Percentiles rank a stretch among this genome's conserved stretches.
phyloP scores from a whole-genome alignment of 2,329 filamentous ascomycete genomes.

The Thermoascus crustaceus region DNA sequence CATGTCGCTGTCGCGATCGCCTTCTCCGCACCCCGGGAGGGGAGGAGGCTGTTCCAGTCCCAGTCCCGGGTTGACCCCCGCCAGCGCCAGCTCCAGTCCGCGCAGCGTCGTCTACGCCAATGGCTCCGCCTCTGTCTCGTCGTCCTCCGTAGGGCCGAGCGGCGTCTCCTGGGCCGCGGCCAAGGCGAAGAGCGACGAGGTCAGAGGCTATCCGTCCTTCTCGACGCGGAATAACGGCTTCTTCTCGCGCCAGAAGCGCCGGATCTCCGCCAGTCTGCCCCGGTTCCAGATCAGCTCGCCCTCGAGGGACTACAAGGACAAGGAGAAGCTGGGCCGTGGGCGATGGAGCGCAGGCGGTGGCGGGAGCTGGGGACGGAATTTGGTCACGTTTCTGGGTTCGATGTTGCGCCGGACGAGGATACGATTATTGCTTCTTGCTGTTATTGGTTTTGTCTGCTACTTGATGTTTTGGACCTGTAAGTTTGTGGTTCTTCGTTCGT shows the following conservation, averaged over 20 bases:
- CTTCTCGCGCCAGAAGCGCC: constrained; percentile 75
- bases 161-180: constrained; percentile 73
- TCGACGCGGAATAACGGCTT: constrained; percentile 76
- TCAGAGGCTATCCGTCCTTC: constrained; percentile 70
- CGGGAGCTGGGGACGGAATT: constrained; percentile 21
- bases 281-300: constrained; percentile 50
- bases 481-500: constrained; percentile 30
- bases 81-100: constrained; percentile 63
- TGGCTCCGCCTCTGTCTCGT: too few relatives aligned
- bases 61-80: constrained; percentile 68
- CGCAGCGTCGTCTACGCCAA: constrained; percentile 32
- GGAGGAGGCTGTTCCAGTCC: too few relatives aligned
- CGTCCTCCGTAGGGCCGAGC: constrained; percentile 14
- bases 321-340: constrained; percentile 64
- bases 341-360: constrained; percentile 46
- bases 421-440: constrained; percentile 50
- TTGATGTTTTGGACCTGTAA: constrained; percentile 67
- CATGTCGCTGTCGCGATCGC: constrained; percentile 83
- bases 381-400: constrained; percentile 32
- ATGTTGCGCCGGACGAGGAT: constrained; percentile 60
- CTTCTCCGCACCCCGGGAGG: constrained; percentile 73
- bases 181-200: constrained; percentile 65
- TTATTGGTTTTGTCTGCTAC: constrained; percentile 54
- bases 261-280: constrained; percentile 70
- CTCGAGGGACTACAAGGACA: constrained; percentile 56